These are phyloP conservation scores for Xylaria sp. DNA, from an alignment of 2,329 filamentous ascomycete species.

Conservation along the genomic window DNA sequence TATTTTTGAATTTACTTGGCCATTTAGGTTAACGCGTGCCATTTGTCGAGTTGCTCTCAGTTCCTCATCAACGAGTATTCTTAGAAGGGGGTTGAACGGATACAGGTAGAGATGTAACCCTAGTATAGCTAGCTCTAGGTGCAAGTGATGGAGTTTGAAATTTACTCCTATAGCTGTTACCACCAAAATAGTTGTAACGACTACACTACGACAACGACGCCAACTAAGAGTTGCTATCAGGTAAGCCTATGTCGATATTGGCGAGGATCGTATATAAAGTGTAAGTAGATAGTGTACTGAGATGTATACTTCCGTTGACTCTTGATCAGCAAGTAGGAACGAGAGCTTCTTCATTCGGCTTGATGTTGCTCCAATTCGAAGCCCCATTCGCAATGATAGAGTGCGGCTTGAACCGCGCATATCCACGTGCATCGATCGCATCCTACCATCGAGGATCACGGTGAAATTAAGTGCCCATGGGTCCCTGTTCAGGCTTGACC, in stretches of 20 bases:
- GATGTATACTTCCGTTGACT: neutral
- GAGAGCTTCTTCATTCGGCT: neutral
- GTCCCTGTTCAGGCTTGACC: constrained; percentile 26
- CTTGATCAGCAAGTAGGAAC: neutral
- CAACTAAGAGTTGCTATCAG: neutral
- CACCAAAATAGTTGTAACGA: neutral
- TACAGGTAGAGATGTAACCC: too few species aligned
- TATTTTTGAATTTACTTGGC: too few species aligned
- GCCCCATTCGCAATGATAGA: constrained; percentile 19
- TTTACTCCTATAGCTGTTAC: neutral
- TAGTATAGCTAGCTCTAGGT: too few species aligned
- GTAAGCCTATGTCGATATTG: neutral
- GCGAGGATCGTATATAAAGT: neutral
- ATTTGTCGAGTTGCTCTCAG: too few species aligned
- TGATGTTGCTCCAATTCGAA: constrained; percentile 17
- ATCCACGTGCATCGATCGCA: constrained; percentile 24
- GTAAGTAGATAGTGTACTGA: neutral
- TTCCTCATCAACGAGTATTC: too few species aligned
- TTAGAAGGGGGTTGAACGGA: too few species aligned
- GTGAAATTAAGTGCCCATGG: constrained; percentile 27
- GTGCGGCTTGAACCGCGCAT: constrained; percentile 16
- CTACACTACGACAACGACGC: neutral
- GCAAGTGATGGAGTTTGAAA: too few species aligned
- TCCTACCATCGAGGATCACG: constrained; percentile 27
- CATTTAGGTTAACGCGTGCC: too few species aligned